Evolutionary conservation across 2,329 filamentous ascomycete species (phyloP).

Genomic region (Chaetomiaceae sp.): DNA sequence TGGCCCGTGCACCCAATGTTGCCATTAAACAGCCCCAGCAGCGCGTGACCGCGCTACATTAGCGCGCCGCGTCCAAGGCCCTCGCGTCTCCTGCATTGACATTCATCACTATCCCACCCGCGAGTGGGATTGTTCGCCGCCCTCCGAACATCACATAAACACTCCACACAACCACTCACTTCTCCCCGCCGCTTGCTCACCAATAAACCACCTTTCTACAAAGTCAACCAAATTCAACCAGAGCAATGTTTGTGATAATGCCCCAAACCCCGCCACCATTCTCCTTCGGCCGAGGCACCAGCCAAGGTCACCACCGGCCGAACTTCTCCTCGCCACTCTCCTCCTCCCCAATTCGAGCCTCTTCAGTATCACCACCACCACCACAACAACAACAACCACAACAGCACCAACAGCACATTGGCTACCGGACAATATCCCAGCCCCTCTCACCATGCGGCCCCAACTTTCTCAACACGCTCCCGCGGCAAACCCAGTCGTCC

Average conservation of each 20-base stretch:
- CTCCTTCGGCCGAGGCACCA: slow-evolving; percentile 33
- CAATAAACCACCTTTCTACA: background rate
- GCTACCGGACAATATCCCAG: background rate
- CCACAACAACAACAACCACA: slow-evolving; percentile 19
- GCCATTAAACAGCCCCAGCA: slow-evolving; percentile 6
- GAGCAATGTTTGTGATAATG: slow-evolving; percentile 32
- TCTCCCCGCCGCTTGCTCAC: background rate
- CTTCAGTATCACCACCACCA: slow-evolving; percentile 42
- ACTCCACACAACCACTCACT: background rate
- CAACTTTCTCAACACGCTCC: slow-evolving; percentile 37
- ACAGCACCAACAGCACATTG: too few relatives aligned
- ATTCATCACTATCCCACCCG: background rate
- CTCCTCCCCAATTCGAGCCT: slow-evolving; percentile 54
- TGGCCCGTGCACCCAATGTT: slow-evolving; percentile 11
- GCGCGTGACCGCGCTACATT: slow-evolving; percentile 10
- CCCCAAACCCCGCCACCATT: slow-evolving; percentile 38
- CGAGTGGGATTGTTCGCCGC: background rate
- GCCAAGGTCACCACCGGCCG: slow-evolving; percentile 37
- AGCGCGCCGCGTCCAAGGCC: slow-evolving; percentile 7
- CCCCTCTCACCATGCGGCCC: slow-evolving; percentile 28
- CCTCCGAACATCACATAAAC: slow-evolving; percentile 1
- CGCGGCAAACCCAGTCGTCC: slow-evolving; percentile 38
- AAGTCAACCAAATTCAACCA: background rate
- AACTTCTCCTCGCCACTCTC: slow-evolving; percentile 53
- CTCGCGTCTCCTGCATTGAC: slow-evolving; percentile 11